Evolutionary conservation across 164 flowering plant species (phyloP), one percentile per base, ranked within the genome.

Genomic region (Vitis riparia): DNA sequence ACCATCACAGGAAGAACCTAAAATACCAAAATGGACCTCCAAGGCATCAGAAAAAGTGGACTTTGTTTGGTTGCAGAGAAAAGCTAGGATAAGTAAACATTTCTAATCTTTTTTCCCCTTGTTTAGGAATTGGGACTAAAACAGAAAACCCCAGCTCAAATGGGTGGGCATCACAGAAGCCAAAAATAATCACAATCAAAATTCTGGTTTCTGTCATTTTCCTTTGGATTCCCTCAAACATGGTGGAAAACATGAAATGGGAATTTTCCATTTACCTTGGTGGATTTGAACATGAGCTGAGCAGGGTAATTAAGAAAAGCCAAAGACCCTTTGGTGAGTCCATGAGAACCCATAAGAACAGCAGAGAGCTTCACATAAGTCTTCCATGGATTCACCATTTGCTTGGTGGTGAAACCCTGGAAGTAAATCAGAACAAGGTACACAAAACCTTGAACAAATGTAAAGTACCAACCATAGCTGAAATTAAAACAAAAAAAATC

Each of bases 391-490:
- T 91, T 91, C 77, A 89, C 93, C 93, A 89, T 91, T 79, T 93
- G 97, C 81, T 91, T 87, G 16, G 86, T 73, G 67, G 84, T 85
- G 83, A 93, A 93, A 9, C 98, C 98, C 75, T 93, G 97, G n/a
- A 85, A 75, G 70, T 82, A 81, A 27, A 93, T 76, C 60, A 93
- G 84, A 7, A 74, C 62, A 73, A 93, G 66, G 73, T 93, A 93
- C 12, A 91, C 98, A 68, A 89, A 89, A 14, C 92, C 92, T 75
- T 93, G 98, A 16, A 93, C 81, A 79, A 93, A 93, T 16, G 98
- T 93, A 82, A 93, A 93, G 76, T 93, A 93, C 98, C 98, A 93
- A 1, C 98, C 98, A 77, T 85, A 93, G 84, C 98, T 93, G 89
- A 10, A 79, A 23, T 23, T 23, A 70, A 2, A 62, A 65, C 55